Evolutionary conservation across 2,329 filamentous ascomycete species (phyloP).

Genomic region (Pseudogymnoascus sp.): DNA sequence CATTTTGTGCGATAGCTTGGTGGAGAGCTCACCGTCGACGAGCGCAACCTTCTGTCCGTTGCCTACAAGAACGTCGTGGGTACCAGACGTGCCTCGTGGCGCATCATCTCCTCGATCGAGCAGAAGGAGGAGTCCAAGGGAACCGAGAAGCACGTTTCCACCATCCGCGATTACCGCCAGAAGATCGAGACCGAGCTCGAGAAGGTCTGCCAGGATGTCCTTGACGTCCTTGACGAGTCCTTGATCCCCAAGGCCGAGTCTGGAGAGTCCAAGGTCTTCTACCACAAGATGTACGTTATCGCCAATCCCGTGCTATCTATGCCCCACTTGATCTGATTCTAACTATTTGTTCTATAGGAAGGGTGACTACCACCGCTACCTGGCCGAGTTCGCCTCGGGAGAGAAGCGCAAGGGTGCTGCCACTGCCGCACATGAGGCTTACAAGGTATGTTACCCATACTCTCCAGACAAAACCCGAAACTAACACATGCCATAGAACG

Average conservation of each 20-base stretch:
- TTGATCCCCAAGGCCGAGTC: conserved; percentile 89
- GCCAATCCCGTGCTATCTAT: background rate
- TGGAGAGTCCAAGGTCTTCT: conserved; percentile 98
- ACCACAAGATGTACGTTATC: conserved; percentile 87
- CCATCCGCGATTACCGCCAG: conserved; percentile 97
- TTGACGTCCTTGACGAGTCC: conserved; percentile 88
- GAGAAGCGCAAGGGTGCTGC: conserved; percentile 93
- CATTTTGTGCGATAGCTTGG: conserved; percentile 19
- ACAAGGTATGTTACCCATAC: conserved; percentile 52
- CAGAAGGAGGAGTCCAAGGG: conserved; percentile 99
- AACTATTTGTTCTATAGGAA: conserved; percentile 54
- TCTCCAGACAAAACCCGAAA: background rate
- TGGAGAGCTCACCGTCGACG: conserved; percentile 75
- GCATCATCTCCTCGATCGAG: conserved; percentile 97
- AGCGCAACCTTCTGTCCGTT: conserved; percentile 94
- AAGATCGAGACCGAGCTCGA: conserved; percentile 96
- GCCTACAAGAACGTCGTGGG: conserved; percentile 99
- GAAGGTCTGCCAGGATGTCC: conserved; percentile 96
- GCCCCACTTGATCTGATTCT: conserved; percentile 9
- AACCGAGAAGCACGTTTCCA: conserved; percentile 78
- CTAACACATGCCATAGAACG: conserved; percentile 37
- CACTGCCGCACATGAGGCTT: conserved; percentile 90
- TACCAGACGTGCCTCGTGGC: conserved; percentile 92
- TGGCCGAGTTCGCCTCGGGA: conserved; percentile 90
- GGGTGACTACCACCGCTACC: conserved; percentile 98